Base-by-base conservation (phyloP, 2,329 filamentous ascomycete species). In the Cyphellophora europaea region DNA sequence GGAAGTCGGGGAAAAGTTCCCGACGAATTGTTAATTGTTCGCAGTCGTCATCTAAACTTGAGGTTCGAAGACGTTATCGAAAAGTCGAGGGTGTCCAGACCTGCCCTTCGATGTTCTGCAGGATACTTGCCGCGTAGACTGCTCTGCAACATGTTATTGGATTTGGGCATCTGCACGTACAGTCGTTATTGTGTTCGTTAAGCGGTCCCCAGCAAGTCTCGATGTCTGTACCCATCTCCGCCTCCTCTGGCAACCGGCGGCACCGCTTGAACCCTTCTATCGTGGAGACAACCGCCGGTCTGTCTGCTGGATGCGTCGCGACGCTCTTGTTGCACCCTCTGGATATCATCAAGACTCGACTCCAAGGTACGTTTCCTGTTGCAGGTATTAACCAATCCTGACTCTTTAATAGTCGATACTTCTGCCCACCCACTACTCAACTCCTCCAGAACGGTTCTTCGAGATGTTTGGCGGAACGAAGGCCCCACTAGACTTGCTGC, bases 261-360 rank as follows among this genome's bases (percentile, higher is more conserved):
- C n/a, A n/a, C n/a, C 21, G 71, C 61, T 66, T 82, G 55, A 80
- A 82, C 53, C 77, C 83, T 61, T 85, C 82, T 50, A 61, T 83
- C 54, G 74, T 95, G 61, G 91, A 96, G 72, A 81, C 82, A 53
- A 69, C 88, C 57, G 86, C 91, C 42, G 91, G 91, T 50, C 81
- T 98, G 59, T 82, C 81, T 45, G 91, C 91, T 40, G 91, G 91
- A 42, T 72, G 86, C 37, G 72, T 87, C 49, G 82, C 88, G 35
- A 96, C 91, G 15, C 70, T 96, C 32, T 79, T 78, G 37, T 82
- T 91, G 34, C 89, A 96, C 49, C 91, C 91, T 19, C 76, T 98
- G 41, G 91, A 98, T 63, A 79, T 98, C 45, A 79, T 96, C 56
- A 98, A 98, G 70, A 96, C 89, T 42, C 82, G 91, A 45, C 77